phyloP scores from a whole-genome alignment of 2,329 filamentous ascomycete genomes.

The Fusarium denticulatum region DNA sequence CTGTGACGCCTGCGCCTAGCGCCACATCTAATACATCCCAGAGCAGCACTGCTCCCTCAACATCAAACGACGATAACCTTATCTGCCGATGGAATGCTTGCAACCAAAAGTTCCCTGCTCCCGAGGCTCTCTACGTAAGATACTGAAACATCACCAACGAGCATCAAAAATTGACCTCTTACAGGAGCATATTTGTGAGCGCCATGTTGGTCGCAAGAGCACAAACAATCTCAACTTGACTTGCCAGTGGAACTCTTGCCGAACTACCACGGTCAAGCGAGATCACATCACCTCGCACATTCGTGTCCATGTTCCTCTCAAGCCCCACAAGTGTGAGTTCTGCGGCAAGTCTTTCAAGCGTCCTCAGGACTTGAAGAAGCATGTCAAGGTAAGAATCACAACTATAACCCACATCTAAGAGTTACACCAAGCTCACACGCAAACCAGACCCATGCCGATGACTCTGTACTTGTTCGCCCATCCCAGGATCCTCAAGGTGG shows the following conservation, averaged over 20 bases:
- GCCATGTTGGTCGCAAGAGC: slow-evolving; percentile 97
- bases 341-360: slow-evolving; percentile 99
- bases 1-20: slow-evolving; percentile 62
- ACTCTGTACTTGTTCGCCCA: slow-evolving; percentile 76
- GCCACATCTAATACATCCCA: slow-evolving; percentile 59
- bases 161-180: slow-evolving; percentile 2
- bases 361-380: slow-evolving; percentile 98
- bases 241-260: slow-evolving; percentile 96
- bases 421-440: slow-evolving; percentile 34
- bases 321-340: slow-evolving; percentile 99
- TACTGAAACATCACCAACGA: background rate
- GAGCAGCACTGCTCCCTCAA: slow-evolving; percentile 53
- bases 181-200: slow-evolving; percentile 97
- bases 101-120: slow-evolving; percentile 65
- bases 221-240: slow-evolving; percentile 98
- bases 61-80: slow-evolving; percentile 62
- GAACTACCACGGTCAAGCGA: slow-evolving; percentile 96
- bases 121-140: slow-evolving; percentile 70
- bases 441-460: slow-evolving; percentile 85
- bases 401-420: background rate
- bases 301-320: slow-evolving; percentile 96
- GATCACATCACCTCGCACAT: slow-evolving; percentile 99
- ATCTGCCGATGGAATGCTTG: slow-evolving; percentile 70
- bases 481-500: slow-evolving; percentile 63
- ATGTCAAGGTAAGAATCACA: slow-evolving; percentile 76